Conservation (phyloP, 345 rosid genomes). For the Eucalyptus pauciflora region DNA sequence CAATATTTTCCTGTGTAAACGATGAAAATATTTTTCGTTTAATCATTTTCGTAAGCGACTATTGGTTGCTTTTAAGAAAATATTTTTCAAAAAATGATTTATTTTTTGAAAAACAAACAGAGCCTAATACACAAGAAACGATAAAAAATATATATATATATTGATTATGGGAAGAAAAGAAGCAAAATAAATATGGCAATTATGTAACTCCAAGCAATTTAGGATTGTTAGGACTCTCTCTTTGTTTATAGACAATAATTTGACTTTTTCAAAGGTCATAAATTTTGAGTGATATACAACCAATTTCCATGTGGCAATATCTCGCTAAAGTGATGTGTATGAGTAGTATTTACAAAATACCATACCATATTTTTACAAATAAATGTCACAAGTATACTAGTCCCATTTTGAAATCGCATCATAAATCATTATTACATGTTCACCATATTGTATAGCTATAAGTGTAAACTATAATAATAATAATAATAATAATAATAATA, state of each 20-base stretch:
- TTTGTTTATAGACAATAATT: neutral
- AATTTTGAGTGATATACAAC: neutral
- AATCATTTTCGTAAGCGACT: too few relatives aligned
- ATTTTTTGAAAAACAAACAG: too few relatives aligned
- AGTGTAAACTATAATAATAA: neutral
- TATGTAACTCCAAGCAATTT: neutral
- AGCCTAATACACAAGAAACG: too few relatives aligned
- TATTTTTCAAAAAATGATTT: too few relatives aligned
- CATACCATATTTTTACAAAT: neutral
- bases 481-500: too few relatives aligned
- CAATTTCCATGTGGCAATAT: neutral
- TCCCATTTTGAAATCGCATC: neutral
- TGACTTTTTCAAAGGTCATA: neutral
- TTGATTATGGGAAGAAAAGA: neutral
- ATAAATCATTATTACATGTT: neutral
- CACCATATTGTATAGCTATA: neutral
- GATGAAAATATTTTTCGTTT: too few relatives aligned
- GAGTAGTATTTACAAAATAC: neutral
- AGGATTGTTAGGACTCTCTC: neutral
- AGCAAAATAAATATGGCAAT: neutral
- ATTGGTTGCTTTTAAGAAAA: too few relatives aligned
- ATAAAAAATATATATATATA: too few relatives aligned
- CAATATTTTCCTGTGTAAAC: too few relatives aligned
- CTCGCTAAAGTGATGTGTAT: neutral
- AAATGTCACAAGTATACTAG: neutral